Evolutionary conservation across 352 stramenopile genomes (phyloP), one percentile per base, ranked within the genome.

Genomic region (Peronospora farinosa): DNA sequence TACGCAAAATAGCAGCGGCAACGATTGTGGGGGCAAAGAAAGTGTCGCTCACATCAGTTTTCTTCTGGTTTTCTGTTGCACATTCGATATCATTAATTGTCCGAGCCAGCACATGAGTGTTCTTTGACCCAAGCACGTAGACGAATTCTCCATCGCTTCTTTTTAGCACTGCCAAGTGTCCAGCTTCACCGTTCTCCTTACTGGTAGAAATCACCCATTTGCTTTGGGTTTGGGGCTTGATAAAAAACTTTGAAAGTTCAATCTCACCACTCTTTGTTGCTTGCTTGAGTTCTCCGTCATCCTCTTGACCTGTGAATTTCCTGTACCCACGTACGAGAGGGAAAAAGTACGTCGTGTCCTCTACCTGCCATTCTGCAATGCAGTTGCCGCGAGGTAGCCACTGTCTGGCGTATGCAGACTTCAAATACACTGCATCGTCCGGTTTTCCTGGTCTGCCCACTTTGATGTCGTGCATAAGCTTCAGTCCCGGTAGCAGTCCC

Each of bases 281-380:
- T 32, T 60, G 51, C 54, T 69, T 63, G 13, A 74, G 62, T 42
- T 91, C 75, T 10, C 62, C 76, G 52, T 86, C 78, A 57, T 92
- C 80, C 27, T 92, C 80, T 43, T 92, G 80, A 12, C 80, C 80
- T 15, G 78, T 87, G 21, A 92, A 92, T 54, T 92, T 92, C 40
- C 72, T 72, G 51, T 88, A 89, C 15, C 74, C 80, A 32, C 80
- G 78, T 6, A 92, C 19, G 5, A 92, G 35, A 0, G 80, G 80
- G 37, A 92, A 84, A 40, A 54, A 57, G 31, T 49, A 60, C 6
- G 19, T 59, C 30, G 4, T 39, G 25, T 43, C 15, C 13, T 19
- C 0, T 27, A 36, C 43, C 19, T 51, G 35, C 65, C 65, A 88
- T 41, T 82, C 57, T 16, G 67, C 73, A 13, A 92, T 59, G 52